These are phyloP conservation scores for Tolypocladium inflatum DNA, from an alignment of 2,329 filamentous ascomycete genomes.

Conservation along the genomic window DNA sequence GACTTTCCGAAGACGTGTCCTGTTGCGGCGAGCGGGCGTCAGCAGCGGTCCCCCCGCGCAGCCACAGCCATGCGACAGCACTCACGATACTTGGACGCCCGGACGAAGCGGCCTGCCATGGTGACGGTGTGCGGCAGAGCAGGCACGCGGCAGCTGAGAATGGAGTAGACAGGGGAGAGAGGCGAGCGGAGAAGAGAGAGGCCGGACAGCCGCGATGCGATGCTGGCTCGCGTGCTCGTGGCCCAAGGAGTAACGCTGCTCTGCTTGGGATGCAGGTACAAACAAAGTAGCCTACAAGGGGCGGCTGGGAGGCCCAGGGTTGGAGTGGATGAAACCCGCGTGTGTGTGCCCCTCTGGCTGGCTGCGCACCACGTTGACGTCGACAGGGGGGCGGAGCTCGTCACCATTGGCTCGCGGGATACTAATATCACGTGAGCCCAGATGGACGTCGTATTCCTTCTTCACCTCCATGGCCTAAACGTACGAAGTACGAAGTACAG, in stretches of 20 bases:
- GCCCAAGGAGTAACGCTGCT: not conserved
- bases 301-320: not conserved
- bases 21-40: slow-evolving; percentile 25
- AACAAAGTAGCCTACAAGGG: not conserved
- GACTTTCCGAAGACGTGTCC: slow-evolving; percentile 97
- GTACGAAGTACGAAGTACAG: too few species aligned
- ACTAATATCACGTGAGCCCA: too few species aligned
- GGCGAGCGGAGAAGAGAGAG: slow-evolving; percentile 9
- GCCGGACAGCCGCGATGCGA: slow-evolving; percentile 3
- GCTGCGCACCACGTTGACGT: not conserved
- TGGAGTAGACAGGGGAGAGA: slow-evolving; percentile 2
- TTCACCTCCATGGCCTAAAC: too few species aligned
- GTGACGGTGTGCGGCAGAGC: slow-evolving; percentile 11
- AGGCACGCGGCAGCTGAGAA: slow-evolving; percentile 1
- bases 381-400: too few species aligned
- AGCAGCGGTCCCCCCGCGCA: not conserved
- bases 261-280: not conserved
- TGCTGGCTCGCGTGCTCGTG: slow-evolving; percentile 1
- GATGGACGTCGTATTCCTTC: too few species aligned
- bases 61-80: slow-evolving; percentile 9
- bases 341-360: not conserved
- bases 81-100: slow-evolving; percentile 61
- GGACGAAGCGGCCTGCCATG: slow-evolving; percentile 58
- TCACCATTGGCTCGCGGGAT: too few species aligned
- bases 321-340: not conserved